phyloP scores from a whole-genome alignment of 352 stramenopile species.

The Globisporangium mamillatum region DNA sequence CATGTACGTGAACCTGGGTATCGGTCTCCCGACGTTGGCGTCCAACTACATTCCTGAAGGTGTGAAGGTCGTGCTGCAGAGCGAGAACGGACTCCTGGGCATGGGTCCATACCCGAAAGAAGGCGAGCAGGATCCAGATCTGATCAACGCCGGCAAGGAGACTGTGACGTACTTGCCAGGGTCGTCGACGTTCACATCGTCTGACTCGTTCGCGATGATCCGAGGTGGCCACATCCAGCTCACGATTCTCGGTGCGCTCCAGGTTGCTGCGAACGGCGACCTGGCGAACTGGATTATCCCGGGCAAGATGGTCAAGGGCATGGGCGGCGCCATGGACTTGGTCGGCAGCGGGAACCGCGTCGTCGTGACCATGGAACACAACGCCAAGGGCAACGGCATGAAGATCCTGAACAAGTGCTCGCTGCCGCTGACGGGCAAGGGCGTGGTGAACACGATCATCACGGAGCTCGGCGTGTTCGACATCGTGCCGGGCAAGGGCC shows the following conservation, averaged over 20 bases:
- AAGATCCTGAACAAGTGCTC: conserved; percentile 95
- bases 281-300: conserved; percentile 96
- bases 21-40: conserved; percentile 93
- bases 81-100: conserved; percentile 95
- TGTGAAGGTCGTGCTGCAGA: conserved; percentile 95
- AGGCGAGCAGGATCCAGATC: conserved; percentile 89
- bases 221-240: conserved; percentile 94
- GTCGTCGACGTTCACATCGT: conserved; percentile 93
- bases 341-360: conserved; percentile 92
- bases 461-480: conserved; percentile 91
- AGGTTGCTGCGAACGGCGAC: conserved; percentile 93
- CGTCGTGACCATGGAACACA: conserved; percentile 98
- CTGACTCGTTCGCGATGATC: conserved; percentile 97
- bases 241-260: conserved; percentile 94
- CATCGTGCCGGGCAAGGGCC: conserved; percentile 49
- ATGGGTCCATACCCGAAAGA: conserved; percentile 91
- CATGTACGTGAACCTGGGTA: conserved; percentile 98
- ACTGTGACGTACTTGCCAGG: conserved; percentile 92
- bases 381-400: conserved; percentile 89
- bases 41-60: conserved; percentile 94
- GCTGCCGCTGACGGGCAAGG: conserved; percentile 93
- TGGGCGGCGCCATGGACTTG: conserved; percentile 98
- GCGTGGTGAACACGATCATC: conserved; percentile 93
- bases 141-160: conserved; percentile 98
- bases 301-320: conserved; percentile 96